Percentiles rank a stretch among this genome's conserved stretches.
Conservation (phyloP, 257 asterid genomes). For the Scutellaria baicalensis region DNA sequence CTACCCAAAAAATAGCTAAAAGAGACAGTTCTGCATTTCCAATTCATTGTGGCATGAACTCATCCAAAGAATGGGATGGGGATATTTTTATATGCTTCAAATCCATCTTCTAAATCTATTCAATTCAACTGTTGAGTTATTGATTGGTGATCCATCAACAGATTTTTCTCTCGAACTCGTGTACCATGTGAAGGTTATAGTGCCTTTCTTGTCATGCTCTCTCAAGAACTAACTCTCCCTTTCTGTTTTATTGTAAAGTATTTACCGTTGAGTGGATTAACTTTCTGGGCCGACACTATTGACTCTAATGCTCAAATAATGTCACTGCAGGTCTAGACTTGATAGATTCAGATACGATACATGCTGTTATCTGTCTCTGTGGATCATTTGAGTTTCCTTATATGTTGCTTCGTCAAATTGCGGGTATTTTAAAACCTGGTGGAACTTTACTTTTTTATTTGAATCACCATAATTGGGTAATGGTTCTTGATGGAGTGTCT, state of each 20-base stretch:
- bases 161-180: no score
- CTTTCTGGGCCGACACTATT: not conserved
- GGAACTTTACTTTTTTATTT: conserved; percentile 48
- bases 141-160: no score
- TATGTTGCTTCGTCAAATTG: conserved; percentile 41
- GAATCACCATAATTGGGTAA: not conserved
- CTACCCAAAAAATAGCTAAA: no score
- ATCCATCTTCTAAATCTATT: no score
- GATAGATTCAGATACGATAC: conserved; percentile 52
- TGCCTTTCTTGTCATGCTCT: not conserved
- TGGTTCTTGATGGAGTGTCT: no score
- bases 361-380: conserved; percentile 39
- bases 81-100: no score
- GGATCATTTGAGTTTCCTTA: conserved; percentile 49
- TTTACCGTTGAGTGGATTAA: not conserved
- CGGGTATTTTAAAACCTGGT: conserved; percentile 62
- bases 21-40: no score
- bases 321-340: conserved; percentile 38
- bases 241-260: not conserved
- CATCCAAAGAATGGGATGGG: no score
- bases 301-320: not conserved
- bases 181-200: not conserved
- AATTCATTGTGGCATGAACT: no score
- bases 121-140: no score
- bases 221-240: not conserved